Percentiles rank a stretch among this genome's conserved stretches.
Evolutionary conservation across 306 rosid species (phyloP).

Genomic region (Cicer pinnatifidum): DNA sequence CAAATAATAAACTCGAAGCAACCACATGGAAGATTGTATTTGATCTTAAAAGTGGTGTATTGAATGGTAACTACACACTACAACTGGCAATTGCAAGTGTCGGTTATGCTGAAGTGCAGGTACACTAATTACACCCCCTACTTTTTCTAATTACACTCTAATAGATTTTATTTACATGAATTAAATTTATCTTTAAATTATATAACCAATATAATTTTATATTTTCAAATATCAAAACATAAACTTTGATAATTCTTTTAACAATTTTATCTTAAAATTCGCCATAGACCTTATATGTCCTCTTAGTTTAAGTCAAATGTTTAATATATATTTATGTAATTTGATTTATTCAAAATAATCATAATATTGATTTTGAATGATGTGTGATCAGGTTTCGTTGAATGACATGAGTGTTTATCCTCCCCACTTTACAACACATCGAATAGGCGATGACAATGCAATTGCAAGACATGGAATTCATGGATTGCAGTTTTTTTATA

Average conservation of each 20-base stretch:
- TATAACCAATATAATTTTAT: no score
- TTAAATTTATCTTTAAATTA: no score
- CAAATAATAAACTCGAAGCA: constrained; percentile 41
- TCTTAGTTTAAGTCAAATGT: no score
- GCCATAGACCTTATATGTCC: no score
- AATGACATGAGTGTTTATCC: constrained; percentile 31
- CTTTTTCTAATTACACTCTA: no score
- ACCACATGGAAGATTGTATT: constrained; percentile 77
- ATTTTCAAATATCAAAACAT: no score
- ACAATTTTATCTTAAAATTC: no score
- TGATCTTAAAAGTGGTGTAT: constrained; percentile 35
- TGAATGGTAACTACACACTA: constrained; percentile 60
- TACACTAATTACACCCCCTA: not conserved
- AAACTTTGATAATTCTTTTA: no score
- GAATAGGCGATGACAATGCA: constrained; percentile 66
- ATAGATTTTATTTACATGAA: no score
- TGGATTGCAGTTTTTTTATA: constrained; percentile 62
- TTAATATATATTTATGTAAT: no score
- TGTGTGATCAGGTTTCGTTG: constrained; percentile 60
- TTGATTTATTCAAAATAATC: not conserved
- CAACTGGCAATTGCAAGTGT: constrained; percentile 75
- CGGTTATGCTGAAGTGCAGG: constrained; percentile 56
- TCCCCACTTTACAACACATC: constrained; percentile 49
- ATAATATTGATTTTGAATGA: not conserved
- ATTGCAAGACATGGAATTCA: constrained; percentile 88